Conservation (phyloP, 139 green algal species). For the Tetratostichococcus sp. region DNA sequence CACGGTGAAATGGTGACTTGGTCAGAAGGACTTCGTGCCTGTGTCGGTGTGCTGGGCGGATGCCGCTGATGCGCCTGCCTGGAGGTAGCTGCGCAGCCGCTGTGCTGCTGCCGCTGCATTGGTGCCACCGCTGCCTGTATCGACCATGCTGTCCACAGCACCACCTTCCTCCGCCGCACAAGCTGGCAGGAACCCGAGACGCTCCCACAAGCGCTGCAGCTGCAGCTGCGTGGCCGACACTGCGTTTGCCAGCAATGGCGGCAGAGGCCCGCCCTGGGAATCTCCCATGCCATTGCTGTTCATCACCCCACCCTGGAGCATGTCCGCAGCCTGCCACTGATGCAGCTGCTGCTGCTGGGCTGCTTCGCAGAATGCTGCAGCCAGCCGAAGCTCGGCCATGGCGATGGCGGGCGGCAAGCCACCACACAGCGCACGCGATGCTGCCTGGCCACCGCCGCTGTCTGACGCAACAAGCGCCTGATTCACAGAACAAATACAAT, state of each 20-base stretch:
- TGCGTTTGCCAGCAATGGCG: neutral
- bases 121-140: neutral
- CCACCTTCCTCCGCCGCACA: neutral
- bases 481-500: neutral
- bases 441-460: neutral
- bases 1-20: neutral
- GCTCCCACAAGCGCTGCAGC: neutral
- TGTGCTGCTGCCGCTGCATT: neutral
- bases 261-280: neutral
- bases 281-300: too few relatives aligned
- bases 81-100: neutral
- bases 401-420: conserved; percentile 20
- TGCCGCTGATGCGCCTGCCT: neutral
- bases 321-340: neutral
- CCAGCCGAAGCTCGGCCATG: conserved; percentile 44
- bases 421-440: neutral
- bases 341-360: conserved; percentile 12
- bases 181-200: neutral
- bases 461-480: neutral
- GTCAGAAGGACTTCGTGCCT: neutral
- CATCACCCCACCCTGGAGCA: too few relatives aligned
- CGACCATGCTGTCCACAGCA: conserved; percentile 3
- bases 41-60: neutral
- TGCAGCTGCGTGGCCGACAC: neutral
- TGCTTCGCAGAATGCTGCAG: conserved; percentile 22